Percentiles rank a stretch among this genome's conserved stretches.
Evolutionary conservation across 2,329 filamentous ascomycete genomes (phyloP).

Genomic region (Fusarium pilosicola): DNA sequence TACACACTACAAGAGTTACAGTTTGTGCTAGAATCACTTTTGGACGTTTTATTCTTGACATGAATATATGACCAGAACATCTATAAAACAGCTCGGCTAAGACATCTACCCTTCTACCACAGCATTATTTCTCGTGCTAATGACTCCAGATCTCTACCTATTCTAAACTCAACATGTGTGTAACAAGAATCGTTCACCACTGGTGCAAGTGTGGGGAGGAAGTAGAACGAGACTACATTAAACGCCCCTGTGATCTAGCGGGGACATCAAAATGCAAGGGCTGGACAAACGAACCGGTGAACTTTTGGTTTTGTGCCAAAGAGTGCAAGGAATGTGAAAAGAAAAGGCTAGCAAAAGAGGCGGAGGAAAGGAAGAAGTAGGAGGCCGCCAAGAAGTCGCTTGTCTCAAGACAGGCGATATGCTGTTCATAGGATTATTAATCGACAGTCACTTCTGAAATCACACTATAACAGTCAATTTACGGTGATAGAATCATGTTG

Average conservation of each 20-base stretch:
- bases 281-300: neutral
- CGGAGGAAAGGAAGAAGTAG: neutral
- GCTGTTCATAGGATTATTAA: accelerated
- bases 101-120: no score
- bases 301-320: neutral
- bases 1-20: neutral
- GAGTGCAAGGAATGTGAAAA: neutral
- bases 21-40: neutral
- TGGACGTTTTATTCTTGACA: neutral
- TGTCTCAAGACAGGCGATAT: neutral
- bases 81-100: neutral
- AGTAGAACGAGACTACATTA: neutral
- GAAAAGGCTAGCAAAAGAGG: neutral
- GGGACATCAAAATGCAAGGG: neutral
- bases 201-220: neutral
- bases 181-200: neutral
- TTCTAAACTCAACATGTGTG: neutral
- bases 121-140: neutral
- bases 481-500: neutral
- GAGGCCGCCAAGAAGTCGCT: neutral
- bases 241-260: neutral
- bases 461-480: neutral
- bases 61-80: neutral
- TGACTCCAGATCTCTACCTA: accelerated
- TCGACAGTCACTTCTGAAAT: no score